A percentile compares a stretch with the other conserved stretches of the same genome.
These are phyloP conservation scores for Mitosporidium daphniae DNA, from an alignment of 371 early-diverging fungal species.

Conservation along the genomic window DNA sequence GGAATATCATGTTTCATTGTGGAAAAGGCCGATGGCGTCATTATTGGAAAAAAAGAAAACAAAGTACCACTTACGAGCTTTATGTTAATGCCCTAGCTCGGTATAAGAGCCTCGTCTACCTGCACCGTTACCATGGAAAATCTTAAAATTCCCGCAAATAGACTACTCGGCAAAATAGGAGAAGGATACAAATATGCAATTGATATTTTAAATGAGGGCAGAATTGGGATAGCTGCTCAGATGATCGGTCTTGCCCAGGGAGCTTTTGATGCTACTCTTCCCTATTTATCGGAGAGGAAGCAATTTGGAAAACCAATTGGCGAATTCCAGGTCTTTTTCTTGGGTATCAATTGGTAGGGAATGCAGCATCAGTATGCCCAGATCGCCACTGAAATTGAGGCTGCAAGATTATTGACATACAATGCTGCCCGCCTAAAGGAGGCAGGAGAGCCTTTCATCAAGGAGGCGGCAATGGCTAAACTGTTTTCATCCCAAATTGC, in stretches of 20 bases:
- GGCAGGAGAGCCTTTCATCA: slow-evolving; percentile 24
- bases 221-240: slow-evolving; percentile 22
- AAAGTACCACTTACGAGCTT: slow-evolving; percentile 19
- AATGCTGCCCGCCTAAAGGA: slow-evolving; percentile 82
- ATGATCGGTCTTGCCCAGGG: slow-evolving; percentile 63
- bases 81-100: slow-evolving; percentile 15
- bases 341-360: slow-evolving; percentile 11
- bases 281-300: slow-evolving; percentile 69
- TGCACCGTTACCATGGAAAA: slow-evolving; percentile 69
- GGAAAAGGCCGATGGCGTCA: slow-evolving; percentile 62
- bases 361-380: slow-evolving; percentile 87
- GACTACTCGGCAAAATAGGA: slow-evolving; percentile 60
- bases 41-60: slow-evolving; percentile 69
- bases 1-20: slow-evolving; percentile 88
- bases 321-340: slow-evolving; percentile 28
- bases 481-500: slow-evolving; percentile 69
- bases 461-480: slow-evolving; percentile 86
- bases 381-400: slow-evolving; percentile 66
- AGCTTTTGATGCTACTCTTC: slow-evolving; percentile 44
- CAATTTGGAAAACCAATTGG: slow-evolving; percentile 53
- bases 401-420: slow-evolving; percentile 73
- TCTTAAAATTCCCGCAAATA: slow-evolving; percentile 42
- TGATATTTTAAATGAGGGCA: slow-evolving; percentile 79
- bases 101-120: slow-evolving; percentile 74
- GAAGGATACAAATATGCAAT: slow-evolving; percentile 92